Base-by-base conservation (phyloP, 805 yeast genomes). In the Alloascoidea hylecoeti region DNA sequence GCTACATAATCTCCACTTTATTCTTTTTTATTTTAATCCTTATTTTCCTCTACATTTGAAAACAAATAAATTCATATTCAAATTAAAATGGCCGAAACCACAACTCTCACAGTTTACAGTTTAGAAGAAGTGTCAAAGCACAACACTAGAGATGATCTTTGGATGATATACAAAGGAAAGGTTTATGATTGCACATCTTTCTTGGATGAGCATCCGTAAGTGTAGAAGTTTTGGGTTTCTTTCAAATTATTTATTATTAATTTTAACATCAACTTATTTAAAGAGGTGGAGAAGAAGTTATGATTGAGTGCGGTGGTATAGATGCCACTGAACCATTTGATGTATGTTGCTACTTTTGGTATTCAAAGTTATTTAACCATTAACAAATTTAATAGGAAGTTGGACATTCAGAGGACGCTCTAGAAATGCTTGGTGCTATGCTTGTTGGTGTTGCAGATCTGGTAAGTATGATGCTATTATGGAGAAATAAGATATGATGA, bases 331-430 rank as follows among this genome's bases (percentile, higher is more conserved):
- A 58, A 2, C 50, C 82, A 42, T 89, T 89, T 50, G 73, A 23
- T 23, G 77, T 55, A 75, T 76, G 56, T 44, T 77, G 71, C 44
- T 48, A 59, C 9, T 59, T 61, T 5, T 4, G 32, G 40, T 35
- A 12, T 15, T 30, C 16, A 15, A 37, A 3, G 14, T 9, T 35
- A 15, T 16, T 14, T n/a, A n/a, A n/a, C n/a, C n/a, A n/a, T n/a
- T n/a, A n/a, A n/a, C n/a, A 23, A 23, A 23, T n/a, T 9, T 9
- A 9, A n/a, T 23, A 23, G 30, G 85, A 77, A 50, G 80, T 82
- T 55, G 94, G 94, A 28, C 94, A 82, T 55, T 79, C 92, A 15
- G 89, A 80, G 40, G 92, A 82, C 46, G 92, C 94, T 30, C 71
- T 72, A 49, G 84, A 75, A 45, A 64, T 75, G 46, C 59, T 82